Evolutionary conservation across 306 rosid genomes (phyloP).

Genomic region (Lathyrus aphaca): DNA sequence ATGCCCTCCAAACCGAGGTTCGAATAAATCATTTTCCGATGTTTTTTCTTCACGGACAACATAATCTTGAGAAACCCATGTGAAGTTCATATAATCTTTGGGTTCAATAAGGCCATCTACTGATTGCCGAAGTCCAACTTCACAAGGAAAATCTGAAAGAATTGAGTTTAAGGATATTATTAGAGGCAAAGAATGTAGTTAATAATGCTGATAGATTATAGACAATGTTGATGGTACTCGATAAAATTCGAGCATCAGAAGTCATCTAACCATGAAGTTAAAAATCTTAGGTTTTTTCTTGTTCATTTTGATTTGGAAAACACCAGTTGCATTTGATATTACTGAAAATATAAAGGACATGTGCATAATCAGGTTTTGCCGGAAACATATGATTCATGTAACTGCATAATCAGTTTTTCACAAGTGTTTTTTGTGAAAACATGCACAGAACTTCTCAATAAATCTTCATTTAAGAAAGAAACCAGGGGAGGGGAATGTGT

Average conservation of each 20-base stretch:
- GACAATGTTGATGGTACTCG: slow-evolving; percentile 28
- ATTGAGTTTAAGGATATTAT: slow-evolving; percentile 28
- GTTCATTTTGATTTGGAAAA: slow-evolving; percentile 30
- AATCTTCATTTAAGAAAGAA: slow-evolving; percentile 16
- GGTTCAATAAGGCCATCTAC: slow-evolving; percentile 71
- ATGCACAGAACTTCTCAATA: slow-evolving; percentile 17
- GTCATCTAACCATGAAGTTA: slow-evolving; percentile 14
- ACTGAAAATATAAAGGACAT: slow-evolving; percentile 1
- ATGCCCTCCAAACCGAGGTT: slow-evolving; percentile 88
- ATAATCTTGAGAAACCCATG: slow-evolving; percentile 67
- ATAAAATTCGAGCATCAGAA: slow-evolving; percentile 28
- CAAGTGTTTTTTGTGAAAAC: background rate
- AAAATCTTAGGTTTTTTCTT: slow-evolving; percentile 19
- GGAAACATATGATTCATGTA: background rate
- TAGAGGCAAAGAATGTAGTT: slow-evolving; percentile 39
- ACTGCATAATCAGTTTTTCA: slow-evolving; percentile 6
- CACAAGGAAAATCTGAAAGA: slow-evolving; percentile 81
- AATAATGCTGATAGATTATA: slow-evolving; percentile 24
- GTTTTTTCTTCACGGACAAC: slow-evolving; percentile 57
- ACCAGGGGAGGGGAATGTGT: background rate
- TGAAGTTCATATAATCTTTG: slow-evolving; percentile 51
- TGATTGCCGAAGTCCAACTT: slow-evolving; percentile 62
- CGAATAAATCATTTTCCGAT: slow-evolving; percentile 39
- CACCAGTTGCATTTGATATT: slow-evolving; percentile 11
- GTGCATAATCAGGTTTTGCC: slow-evolving; percentile 11